A percentile compares a stretch with the other conserved stretches of the same genome.
These are phyloP conservation scores for Linderina pennispora DNA, from an alignment of 192 early-diverging fungal species.

Conservation along the genomic window DNA sequence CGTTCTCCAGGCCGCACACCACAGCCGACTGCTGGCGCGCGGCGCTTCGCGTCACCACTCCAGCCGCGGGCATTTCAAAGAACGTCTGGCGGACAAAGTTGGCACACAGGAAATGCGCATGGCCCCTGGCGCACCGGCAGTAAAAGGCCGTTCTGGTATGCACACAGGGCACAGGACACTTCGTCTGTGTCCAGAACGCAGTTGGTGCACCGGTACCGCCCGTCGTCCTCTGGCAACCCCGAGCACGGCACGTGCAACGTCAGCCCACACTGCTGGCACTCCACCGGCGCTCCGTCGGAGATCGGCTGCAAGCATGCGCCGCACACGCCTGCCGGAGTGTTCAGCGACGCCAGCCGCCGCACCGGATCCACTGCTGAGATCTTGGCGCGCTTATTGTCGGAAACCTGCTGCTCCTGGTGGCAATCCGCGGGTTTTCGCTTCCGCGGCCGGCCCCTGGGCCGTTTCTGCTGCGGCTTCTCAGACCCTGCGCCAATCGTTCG, in stretches of 20 bases:
- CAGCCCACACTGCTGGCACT: constrained; percentile 40
- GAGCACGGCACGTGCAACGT: constrained; percentile 35
- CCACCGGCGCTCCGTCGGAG: not conserved
- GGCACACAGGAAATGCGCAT: constrained; percentile 42
- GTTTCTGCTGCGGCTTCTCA: no score
- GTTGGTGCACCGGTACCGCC: constrained; percentile 36
- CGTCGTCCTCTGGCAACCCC: constrained; percentile 10
- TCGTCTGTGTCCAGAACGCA: constrained; percentile 43
- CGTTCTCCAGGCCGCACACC: constrained; percentile 39
- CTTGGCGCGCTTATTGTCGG: no score
- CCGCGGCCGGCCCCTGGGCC: no score
- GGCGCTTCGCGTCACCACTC: constrained; percentile 19
- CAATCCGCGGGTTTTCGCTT: no score
- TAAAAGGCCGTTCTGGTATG: constrained; percentile 36
- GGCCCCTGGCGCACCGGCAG: constrained; percentile 11
- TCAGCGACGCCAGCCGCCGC: constrained; percentile 23
- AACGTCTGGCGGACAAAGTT: constrained; percentile 18
- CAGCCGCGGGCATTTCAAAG: constrained; percentile 18
- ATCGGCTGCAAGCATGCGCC: constrained; percentile 19
- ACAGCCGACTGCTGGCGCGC: constrained; percentile 26
- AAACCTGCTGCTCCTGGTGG: no score
- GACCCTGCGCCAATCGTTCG: no score
- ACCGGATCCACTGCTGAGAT: constrained; percentile 2
- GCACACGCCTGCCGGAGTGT: constrained; percentile 31
- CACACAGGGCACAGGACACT: constrained; percentile 34